phyloP scores from a whole-genome alignment of 306 rosid species.

The Vachellia collinsii region DNA sequence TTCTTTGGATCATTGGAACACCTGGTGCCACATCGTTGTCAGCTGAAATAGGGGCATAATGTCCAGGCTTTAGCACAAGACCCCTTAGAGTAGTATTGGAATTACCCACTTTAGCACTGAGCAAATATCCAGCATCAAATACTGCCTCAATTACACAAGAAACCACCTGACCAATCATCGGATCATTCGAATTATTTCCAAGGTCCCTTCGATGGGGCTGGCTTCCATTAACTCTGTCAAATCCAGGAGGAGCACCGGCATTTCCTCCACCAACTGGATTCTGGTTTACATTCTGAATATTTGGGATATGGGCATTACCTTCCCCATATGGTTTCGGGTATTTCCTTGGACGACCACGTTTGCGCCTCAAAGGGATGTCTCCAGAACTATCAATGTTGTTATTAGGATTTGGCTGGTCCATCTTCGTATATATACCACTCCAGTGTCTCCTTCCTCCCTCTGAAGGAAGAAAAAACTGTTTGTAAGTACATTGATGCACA shows the following conservation, averaged over 20 bases:
- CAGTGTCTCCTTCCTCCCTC: conserved; percentile 34
- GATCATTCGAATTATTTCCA: conserved; percentile 44
- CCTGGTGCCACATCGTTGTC: conserved; percentile 89
- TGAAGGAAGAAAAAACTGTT: conserved; percentile 22
- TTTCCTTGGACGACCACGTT: conserved; percentile 97
- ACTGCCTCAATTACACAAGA: conserved; percentile 87
- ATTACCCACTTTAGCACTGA: conserved; percentile 77
- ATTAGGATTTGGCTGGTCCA: conserved; percentile 67
- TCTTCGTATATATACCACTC: conserved; percentile 34
- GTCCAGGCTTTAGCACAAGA: conserved; percentile 86
- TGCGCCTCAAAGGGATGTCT: conserved; percentile 77
- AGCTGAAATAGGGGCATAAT: conserved; percentile 64
- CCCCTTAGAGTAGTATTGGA: conserved; percentile 80
- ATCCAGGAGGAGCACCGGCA: conserved; percentile 57
- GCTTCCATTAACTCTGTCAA: conserved; percentile 52
- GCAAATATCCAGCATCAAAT: conserved; percentile 92
- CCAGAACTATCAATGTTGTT: conserved; percentile 58
- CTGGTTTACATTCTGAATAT: conserved; percentile 44
- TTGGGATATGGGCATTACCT: conserved; percentile 42
- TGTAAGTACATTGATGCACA: conserved; percentile 22
- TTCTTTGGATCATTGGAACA: conserved; percentile 77
- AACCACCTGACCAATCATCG: conserved; percentile 69
- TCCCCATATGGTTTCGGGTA: conserved; percentile 61
- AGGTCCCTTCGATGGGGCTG: conserved; percentile 56
- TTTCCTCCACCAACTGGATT: conserved; percentile 47